Percentiles rank a stretch among this genome's conserved stretches.
Conservation (phyloP, 345 rosid genomes). For the Gossypium arboreum region DNA sequence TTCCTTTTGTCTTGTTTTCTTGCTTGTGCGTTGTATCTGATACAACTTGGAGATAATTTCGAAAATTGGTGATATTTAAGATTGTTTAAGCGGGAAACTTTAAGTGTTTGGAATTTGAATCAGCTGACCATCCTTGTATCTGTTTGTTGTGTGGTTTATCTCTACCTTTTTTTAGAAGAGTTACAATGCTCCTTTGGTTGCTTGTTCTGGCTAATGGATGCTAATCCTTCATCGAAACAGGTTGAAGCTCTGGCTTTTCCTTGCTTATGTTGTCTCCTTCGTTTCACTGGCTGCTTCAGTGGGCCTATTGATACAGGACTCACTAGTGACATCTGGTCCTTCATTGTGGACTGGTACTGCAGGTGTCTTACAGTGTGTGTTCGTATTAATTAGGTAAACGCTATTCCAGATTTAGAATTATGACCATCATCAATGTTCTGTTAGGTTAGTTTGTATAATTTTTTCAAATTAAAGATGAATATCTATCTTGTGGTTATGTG, state of each 20-base stretch:
- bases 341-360: conserved; percentile 91
- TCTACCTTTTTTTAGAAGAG: background rate
- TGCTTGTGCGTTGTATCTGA: background rate
- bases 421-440: background rate
- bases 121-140: background rate
- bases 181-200: background rate
- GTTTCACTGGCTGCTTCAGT: conserved; percentile 94
- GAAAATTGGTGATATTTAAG: background rate
- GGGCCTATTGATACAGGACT: conserved; percentile 85
- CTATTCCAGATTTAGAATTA: background rate
- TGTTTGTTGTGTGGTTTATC: background rate
- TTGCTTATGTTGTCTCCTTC: conserved; percentile 89
- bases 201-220: conserved; percentile 12
- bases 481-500: background rate
- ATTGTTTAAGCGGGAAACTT: background rate
- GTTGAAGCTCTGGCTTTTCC: conserved; percentile 95
- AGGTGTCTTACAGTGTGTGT: conserved; percentile 88
- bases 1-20: background rate
- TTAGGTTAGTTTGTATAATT: background rate
- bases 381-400: conserved; percentile 75
- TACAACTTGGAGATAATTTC: background rate
- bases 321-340: conserved; percentile 68
- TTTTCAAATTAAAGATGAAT: background rate
- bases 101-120: background rate
- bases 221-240: conserved; percentile 40